These are phyloP conservation scores for Solanum microdontum DNA, from an alignment of 257 asterid genomes.

Conservation along the genomic window DNA sequence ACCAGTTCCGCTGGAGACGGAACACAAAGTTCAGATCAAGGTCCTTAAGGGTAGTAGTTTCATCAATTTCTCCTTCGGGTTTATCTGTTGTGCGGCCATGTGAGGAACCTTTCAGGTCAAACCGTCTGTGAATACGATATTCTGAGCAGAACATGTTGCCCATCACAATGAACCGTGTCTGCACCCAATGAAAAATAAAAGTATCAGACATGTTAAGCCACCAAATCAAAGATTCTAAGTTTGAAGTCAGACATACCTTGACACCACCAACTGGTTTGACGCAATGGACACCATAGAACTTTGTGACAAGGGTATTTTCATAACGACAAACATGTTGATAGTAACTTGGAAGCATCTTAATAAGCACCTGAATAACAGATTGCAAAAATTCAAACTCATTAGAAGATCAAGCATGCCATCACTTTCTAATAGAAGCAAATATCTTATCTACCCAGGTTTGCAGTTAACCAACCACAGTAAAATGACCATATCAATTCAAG, in stretches of 20 bases:
- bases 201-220: conserved; percentile 9
- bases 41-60: conserved; percentile 87
- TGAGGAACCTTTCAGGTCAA: conserved; percentile 91
- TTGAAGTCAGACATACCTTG: conserved; percentile 40
- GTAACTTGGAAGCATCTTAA: conserved; percentile 92
- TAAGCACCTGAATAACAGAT: conserved; percentile 57
- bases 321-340: conserved; percentile 61
- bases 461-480: not conserved
- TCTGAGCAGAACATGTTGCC: conserved; percentile 97
- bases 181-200: not conserved
- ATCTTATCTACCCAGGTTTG: not conserved
- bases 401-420: not conserved
- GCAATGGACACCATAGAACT: conserved; percentile 93
- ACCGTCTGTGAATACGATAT: conserved; percentile 75
- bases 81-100: conserved; percentile 85
- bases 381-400: conserved; percentile 4
- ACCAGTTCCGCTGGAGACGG: conserved; percentile 67
- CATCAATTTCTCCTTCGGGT: conserved; percentile 72
- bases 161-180: conserved; percentile 97
- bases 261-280: conserved; percentile 95
- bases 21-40: conserved; percentile 68
- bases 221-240: not conserved
- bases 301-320: conserved; percentile 83
- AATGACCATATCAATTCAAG: not conserved
- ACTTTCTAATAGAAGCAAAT: not conserved